A percentile compares a stretch with the other conserved stretches of the same genome.
phyloP scores from a whole-genome alignment of 1,139 yeast genomes.

The Sugiyamaella neomexicana region DNA sequence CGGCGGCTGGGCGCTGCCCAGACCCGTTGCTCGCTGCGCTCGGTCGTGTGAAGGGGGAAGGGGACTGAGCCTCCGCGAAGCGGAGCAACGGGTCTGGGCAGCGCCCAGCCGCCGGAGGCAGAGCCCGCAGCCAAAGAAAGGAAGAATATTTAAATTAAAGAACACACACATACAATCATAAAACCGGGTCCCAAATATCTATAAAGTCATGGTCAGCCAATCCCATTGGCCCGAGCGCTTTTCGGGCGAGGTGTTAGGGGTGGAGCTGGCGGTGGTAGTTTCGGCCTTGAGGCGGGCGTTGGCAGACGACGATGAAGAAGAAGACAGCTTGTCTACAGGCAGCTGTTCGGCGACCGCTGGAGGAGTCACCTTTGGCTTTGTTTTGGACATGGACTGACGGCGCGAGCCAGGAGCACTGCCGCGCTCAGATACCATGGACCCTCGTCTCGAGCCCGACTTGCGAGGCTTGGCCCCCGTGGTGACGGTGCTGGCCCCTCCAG shows the following conservation, averaged over 20 bases:
- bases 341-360: slow-evolving; percentile 6
- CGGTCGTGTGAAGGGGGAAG: neutral
- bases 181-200: slow-evolving; percentile 8
- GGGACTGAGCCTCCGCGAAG: neutral
- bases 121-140: neutral
- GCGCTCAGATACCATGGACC: slow-evolving; percentile 21
- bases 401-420: slow-evolving; percentile 17
- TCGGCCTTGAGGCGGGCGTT: neutral
- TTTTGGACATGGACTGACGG: slow-evolving; percentile 18
- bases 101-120: neutral
- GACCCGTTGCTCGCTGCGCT: too few species aligned
- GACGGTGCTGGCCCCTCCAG: slow-evolving; percentile 8
- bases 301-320: neutral
- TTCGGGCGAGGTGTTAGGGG: slow-evolving; percentile 2
- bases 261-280: neutral
- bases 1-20: too few species aligned
- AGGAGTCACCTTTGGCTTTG: slow-evolving; percentile 15
- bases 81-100: neutral
- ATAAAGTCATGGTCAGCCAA: slow-evolving; percentile 40
- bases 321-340: slow-evolving; percentile 8
- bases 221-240: slow-evolving; percentile 37
- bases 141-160: neutral
- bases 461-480: slow-evolving; percentile 15
- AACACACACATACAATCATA: slow-evolving; percentile 4
- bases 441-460: slow-evolving; percentile 23